Conservation (phyloP, 345 rosid species). For the Rhodamnia rubescens region DNA sequence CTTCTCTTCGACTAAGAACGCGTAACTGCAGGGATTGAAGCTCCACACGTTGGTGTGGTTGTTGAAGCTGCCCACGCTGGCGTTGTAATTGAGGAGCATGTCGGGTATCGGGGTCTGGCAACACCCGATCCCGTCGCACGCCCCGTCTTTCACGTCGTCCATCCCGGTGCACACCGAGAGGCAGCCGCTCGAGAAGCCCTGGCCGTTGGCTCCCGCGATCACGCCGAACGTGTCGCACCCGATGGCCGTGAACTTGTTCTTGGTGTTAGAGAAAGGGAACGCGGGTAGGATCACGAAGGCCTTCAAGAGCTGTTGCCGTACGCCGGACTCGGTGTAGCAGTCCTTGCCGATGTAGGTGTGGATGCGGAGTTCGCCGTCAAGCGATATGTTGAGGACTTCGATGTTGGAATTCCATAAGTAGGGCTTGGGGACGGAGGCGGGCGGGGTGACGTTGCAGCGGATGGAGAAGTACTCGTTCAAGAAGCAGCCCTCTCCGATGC, state of each 20-base stretch:
- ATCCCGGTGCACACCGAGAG: background rate
- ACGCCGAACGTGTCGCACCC: background rate
- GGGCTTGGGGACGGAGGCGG: background rate
- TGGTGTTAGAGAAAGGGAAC: background rate
- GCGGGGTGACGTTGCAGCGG: background rate
- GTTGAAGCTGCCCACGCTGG: fast-evolving
- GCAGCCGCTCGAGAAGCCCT: background rate
- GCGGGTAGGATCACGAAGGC: fast-evolving
- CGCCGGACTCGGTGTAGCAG: background rate
- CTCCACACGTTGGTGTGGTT: background rate
- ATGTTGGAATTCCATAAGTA: background rate
- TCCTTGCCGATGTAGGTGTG: background rate
- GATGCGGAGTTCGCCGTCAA: slow-evolving; percentile 4
- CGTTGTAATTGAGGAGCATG: background rate
- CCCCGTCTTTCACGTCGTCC: background rate
- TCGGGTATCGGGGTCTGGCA: slow-evolving; percentile 1
- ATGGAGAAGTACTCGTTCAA: background rate
- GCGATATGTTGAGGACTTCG: slow-evolving; percentile 1
- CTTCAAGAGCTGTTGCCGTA: fast-evolving
- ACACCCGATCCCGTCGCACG: slow-evolving; percentile 8
- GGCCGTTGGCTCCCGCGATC: background rate
- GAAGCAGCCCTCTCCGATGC: background rate
- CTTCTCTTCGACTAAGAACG: slow-evolving; percentile 6
- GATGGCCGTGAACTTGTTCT: background rate
- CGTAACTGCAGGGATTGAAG: slow-evolving; percentile 17